Conservation (phyloP, 2,329 filamentous ascomycete species). For the Taxawa tesnikishii region DNA sequence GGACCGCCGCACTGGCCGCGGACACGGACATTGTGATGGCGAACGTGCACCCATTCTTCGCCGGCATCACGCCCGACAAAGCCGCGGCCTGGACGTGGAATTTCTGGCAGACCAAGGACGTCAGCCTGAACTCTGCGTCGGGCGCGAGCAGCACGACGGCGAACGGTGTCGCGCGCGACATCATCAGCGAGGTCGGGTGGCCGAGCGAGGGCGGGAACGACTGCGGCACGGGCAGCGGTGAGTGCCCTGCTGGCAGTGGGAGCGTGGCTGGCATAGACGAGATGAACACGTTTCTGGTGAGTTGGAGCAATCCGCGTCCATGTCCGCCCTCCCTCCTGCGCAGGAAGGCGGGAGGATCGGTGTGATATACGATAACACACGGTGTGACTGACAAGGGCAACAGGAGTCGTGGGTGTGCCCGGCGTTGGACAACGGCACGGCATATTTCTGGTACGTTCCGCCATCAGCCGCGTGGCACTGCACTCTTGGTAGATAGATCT, state of each 20-base stretch:
- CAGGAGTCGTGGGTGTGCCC: too few relatives aligned
- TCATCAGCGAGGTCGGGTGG: conserved; percentile 91
- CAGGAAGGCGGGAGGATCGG: too few relatives aligned
- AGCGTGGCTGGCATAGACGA: conserved; percentile 67
- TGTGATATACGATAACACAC: too few relatives aligned
- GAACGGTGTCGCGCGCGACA: conserved; percentile 10
- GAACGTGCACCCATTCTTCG: conserved; percentile 95
- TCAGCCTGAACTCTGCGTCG: conserved; percentile 52
- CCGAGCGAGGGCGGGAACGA: conserved; percentile 69
- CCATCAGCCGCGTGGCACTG: background rate
- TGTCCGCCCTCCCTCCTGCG: too few relatives aligned
- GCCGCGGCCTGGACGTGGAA: conserved; percentile 70
- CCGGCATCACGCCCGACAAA: conserved; percentile 54
- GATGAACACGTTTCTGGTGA: conserved; percentile 75
- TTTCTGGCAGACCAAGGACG: conserved; percentile 68
- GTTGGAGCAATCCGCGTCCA: too few relatives aligned
- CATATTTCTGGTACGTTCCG: conserved; percentile 72
- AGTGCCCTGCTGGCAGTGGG: conserved; percentile 43
- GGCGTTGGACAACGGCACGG: conserved; percentile 66
- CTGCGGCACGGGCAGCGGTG: conserved; percentile 49
- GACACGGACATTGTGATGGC: conserved; percentile 85
- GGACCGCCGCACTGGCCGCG: conserved; percentile 56
- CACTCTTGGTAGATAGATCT: background rate
- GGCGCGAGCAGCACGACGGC: conserved; percentile 33
- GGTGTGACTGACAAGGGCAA: too few relatives aligned